Evolutionary conservation across 306 rosid genomes (phyloP).

Genomic region (Castanea crenata): DNA sequence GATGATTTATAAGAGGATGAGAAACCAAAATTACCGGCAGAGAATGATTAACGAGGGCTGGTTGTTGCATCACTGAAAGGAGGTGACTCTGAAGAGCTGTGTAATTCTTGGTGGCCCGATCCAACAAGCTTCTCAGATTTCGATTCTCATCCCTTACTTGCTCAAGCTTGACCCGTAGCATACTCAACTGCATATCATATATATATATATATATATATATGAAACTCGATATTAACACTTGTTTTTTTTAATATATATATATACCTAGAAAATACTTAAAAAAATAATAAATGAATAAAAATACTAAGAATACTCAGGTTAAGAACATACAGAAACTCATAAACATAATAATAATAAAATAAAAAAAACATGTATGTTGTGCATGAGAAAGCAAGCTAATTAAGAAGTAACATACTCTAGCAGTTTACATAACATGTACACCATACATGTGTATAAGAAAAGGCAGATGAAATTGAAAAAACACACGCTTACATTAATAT

Average conservation of each 20-base stretch:
- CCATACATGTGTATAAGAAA: neutral
- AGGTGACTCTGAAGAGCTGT: slow-evolving; percentile 31
- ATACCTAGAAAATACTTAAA: neutral
- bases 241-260: too few species aligned
- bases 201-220: too few species aligned
- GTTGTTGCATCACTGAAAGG: slow-evolving; percentile 21
- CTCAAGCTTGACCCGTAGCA: slow-evolving; percentile 31
- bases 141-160: slow-evolving; percentile 41
- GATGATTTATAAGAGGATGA: neutral
- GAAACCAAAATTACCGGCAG: slow-evolving; percentile 31
- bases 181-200: slow-evolving; percentile 13
- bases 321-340: too few species aligned
- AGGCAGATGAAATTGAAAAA: slow-evolving; percentile 4
- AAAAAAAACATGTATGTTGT: neutral
- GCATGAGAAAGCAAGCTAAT: too few species aligned
- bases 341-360: neutral
- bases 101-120: slow-evolving; percentile 25
- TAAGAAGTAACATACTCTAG: too few species aligned
- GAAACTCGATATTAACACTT: neutral
- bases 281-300: neutral
- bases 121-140: slow-evolving; percentile 25
- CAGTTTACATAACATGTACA: too few species aligned
- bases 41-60: neutral
- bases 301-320: too few species aligned
- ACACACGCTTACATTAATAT: slow-evolving; percentile 22